Evolutionary conservation across 768 basidiomycete genomes (phyloP).

Genomic region (Plicaturopsis crispa): DNA sequence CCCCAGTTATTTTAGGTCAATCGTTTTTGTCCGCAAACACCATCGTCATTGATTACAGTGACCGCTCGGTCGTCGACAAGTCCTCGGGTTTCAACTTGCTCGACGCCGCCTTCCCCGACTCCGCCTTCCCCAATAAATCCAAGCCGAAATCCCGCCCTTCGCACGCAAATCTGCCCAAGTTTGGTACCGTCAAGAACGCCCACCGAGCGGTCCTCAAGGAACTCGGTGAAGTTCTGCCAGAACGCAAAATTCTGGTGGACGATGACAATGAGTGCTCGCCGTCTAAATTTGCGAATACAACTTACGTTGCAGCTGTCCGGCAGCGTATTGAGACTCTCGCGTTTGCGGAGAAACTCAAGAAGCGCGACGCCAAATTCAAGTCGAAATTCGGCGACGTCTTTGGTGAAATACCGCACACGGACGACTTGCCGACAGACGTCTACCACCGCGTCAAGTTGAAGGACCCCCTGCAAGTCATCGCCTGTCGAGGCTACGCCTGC

Average conservation of each 20-base stretch:
- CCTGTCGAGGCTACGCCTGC: constrained; percentile 20
- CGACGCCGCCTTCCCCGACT: constrained; percentile 1
- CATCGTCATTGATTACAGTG: constrained; percentile 22
- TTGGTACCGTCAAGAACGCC: neutral
- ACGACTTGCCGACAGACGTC: constrained; percentile 14
- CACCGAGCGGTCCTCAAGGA: neutral
- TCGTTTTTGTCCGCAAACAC: constrained; percentile 26
- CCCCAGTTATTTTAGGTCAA: constrained; percentile 22
- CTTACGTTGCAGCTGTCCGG: constrained; percentile 10
- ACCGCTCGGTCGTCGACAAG: constrained; percentile 1
- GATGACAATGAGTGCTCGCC: no score
- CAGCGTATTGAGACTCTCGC: constrained; percentile 7
- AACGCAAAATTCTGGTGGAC: neutral
- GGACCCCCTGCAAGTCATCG: constrained; percentile 17
- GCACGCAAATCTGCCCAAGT: neutral
- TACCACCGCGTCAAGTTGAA: constrained; percentile 17
- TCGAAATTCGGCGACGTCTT: constrained; percentile 14
- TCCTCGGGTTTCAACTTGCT: constrained; percentile 7
- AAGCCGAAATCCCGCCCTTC: neutral
- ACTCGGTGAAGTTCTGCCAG: neutral
- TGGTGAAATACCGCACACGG: constrained; percentile 14
- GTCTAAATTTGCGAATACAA: no score
- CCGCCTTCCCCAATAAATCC: neutral
- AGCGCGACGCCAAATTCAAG: constrained; percentile 2
- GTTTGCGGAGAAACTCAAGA: neutral